Evolutionary conservation across 2,329 filamentous ascomycete species (phyloP), one percentile per base, ranked within the genome.

Genomic region (Immersiporthe knoxdaviesiana): DNA sequence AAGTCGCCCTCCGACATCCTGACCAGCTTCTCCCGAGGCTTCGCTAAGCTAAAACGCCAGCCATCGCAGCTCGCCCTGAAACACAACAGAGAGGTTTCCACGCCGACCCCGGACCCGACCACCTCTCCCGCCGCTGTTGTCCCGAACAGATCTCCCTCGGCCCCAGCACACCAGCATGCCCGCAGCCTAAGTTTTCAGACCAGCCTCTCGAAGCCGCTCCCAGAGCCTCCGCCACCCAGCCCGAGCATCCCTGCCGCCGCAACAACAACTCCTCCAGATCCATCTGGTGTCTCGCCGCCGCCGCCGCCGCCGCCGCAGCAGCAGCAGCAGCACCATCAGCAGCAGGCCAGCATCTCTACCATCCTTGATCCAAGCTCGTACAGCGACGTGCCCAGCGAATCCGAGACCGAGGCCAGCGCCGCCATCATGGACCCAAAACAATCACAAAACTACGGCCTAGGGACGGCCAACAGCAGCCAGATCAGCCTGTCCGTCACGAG

Each of bases 201-300:
- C 69, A 88, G 85, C 73, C 85, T 88, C 72, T 82, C 83, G 73
- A 89, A 89, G 76, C 86, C 87, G 63, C 77, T 88, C 30, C 87
- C 86, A 47, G 82, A 84, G 70, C 81, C 85, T 32, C 85, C 86
- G 35, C 78, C 78, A 39, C 74, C 74, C 66, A 77, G 77, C 67
- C 78, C 78, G 7, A 71, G 75, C 62, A 78, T 77, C 8, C 79
- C 79, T n/a, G 65, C 74, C 47, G 76, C 75, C 47, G 75, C 72
- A 24, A 68, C 41, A 62, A 75, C 72, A 24, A 68, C 41, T 67
- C 65, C 65, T 67, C 54, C 76, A 72, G 60, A 70, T 71, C 59
- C 75, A 72, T 11, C 61, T 56, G 52, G 64, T 32, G n/a, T 21
- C 50, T n/a, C 71, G 71, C 68, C 65, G 27, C 27, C 16, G n/a